A percentile compares a stretch with the other conserved stretches of the same genome.
These are phyloP conservation scores for Heimioporus sp. DNA, from an alignment of 768 basidiomycete genomes.

Conservation along the genomic window DNA sequence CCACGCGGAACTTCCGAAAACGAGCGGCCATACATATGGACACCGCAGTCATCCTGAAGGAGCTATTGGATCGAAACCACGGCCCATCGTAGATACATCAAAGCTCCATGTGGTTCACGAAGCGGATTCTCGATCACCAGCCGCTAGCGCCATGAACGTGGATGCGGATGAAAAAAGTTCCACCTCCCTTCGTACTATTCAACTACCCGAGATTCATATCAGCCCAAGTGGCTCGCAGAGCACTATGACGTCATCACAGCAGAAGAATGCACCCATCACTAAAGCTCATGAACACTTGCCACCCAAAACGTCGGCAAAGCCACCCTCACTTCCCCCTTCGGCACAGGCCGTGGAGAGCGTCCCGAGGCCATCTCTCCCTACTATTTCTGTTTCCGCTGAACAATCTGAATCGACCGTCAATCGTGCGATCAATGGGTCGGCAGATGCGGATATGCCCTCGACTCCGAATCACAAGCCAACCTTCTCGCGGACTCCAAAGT, in stretches of 20 bases:
- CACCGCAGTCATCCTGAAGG: not conserved
- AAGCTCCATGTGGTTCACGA: conserved; percentile 24
- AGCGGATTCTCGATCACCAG: not conserved
- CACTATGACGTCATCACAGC: not conserved
- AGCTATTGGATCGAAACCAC: conserved; percentile 20
- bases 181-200: not conserved
- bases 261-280: not conserved
- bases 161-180: not conserved
- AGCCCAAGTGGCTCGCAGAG: not conserved
- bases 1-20: not conserved
- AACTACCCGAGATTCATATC: not conserved
- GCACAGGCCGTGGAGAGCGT: not conserved
- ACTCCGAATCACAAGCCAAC: conserved; percentile 9
- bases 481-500: conserved; percentile 20
- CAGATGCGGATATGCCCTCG: not conserved
- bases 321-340: not conserved
- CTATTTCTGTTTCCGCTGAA: conserved; percentile 9
- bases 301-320: not conserved
- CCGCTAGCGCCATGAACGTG: not conserved
- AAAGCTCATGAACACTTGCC: not conserved
- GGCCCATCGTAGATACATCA: conserved; percentile 24
- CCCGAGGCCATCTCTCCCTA: conserved; percentile 2
- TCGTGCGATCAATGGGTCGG: not conserved
- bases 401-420: conserved; percentile 16
- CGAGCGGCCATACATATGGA: not conserved